Percentiles rank a stretch among this genome's conserved stretches.
Evolutionary conservation across 805 yeast species (phyloP).

Genomic region (Candida loeiensis): DNA sequence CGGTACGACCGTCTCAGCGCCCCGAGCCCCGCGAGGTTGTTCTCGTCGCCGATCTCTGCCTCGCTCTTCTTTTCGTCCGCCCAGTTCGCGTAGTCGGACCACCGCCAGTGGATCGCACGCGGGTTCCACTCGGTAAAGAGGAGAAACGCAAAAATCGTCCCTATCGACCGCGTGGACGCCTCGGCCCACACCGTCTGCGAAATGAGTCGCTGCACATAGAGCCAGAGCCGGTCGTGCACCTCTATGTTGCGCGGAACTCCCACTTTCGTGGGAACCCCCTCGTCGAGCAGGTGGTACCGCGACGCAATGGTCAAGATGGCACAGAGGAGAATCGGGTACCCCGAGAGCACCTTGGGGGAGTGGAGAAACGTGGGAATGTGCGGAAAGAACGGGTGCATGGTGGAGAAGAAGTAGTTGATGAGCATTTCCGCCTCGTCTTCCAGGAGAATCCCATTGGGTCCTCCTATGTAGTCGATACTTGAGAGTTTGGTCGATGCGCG

Average conservation of each 20-base stretch:
- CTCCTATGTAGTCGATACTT: slow-evolving; percentile 67
- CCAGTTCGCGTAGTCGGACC: slow-evolving; percentile 77
- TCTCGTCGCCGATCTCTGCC: slow-evolving; percentile 9
- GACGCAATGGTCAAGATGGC: slow-evolving; percentile 78
- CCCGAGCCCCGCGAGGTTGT: slow-evolving; percentile 65
- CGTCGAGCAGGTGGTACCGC: slow-evolving; percentile 63
- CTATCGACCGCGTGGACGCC: slow-evolving; percentile 81
- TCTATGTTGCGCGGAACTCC: slow-evolving; percentile 49
- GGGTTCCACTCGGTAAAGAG: slow-evolving; percentile 95
- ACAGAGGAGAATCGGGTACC: slow-evolving; percentile 77
- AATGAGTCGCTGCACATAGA: slow-evolving; percentile 72
- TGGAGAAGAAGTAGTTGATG: slow-evolving; percentile 60
- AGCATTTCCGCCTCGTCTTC: slow-evolving; percentile 58
- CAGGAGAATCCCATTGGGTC: slow-evolving; percentile 53
- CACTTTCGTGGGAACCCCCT: slow-evolving; percentile 15
- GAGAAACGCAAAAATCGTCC: slow-evolving; percentile 80
- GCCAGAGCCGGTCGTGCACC: slow-evolving; percentile 80
- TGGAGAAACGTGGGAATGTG: slow-evolving; percentile 75
- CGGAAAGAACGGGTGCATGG: slow-evolving; percentile 90
- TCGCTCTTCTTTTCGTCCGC: slow-evolving; percentile 37
- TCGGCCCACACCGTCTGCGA: slow-evolving; percentile 94
- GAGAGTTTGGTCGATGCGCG: slow-evolving; percentile 45
- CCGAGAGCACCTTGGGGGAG: slow-evolving; percentile 60
- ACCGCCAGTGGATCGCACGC: slow-evolving; percentile 84
- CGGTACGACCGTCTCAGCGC: slow-evolving; percentile 85